Evolutionary conservation across 2,329 filamentous ascomycete genomes (phyloP), one percentile per base, ranked within the genome.

Genomic region (Claviceps spartinae): DNA sequence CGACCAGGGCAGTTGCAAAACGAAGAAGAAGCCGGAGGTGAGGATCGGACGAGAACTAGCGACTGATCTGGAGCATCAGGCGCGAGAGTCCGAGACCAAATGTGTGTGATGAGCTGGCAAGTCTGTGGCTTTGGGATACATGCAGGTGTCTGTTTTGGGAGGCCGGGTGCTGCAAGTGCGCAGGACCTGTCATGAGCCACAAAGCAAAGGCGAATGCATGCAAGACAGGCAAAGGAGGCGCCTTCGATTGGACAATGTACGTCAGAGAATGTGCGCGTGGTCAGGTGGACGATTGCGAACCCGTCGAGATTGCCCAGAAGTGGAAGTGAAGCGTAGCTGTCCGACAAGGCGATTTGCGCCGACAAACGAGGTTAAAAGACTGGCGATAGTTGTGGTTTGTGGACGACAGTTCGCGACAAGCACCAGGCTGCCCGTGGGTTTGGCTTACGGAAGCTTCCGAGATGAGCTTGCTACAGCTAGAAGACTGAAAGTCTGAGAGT

Each of bases 81-180:
- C 16, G 18, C 50, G 30, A 22, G 20, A 22, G 20, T 22, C 22
- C 22, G 22, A 43, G 36, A 49, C 40, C 42, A 36, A 48, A 24
- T 47, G 54, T 38, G 51, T 48, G 50, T 48, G 51, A 47, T 52
- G 52, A 51, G 53, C 52, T 56, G 54, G 56, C 56, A 51, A 50
- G 18, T 44, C 44, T 48, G 53, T 44, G 40, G 24, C 51, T 22
- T 30, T 51, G 48, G 30, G 45, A 45, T 40, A 30, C 47, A 55
- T 53, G 54, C 54, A 51, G 46, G 41, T 51, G 51, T 48, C 54
- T 53, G 51, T 40, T 49, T 53, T 53, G 45, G 51, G 36, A 47
- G 40, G 45, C 30, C 36, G 44, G 42, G 34, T 48, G 51, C 44
- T 46, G 48, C 45, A 46, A 43, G 51, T 22, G 36, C 37, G n/a